phyloP scores from a whole-genome alignment of 805 yeast genomes.

The Lachancea lanzarotensis region DNA sequence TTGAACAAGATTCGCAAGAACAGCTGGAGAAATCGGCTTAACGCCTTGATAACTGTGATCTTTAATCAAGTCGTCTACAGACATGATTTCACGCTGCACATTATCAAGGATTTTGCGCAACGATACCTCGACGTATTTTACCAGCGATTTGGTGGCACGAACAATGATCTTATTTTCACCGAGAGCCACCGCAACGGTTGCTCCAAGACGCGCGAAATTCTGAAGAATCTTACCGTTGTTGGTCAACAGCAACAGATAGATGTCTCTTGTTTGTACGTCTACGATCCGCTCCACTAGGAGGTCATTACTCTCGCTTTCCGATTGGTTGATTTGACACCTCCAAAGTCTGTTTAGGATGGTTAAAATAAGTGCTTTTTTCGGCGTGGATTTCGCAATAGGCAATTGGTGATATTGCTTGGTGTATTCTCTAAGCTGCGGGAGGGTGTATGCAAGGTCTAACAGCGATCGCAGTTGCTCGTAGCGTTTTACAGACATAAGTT shows the following conservation, averaged over 20 bases:
- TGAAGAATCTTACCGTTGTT: conserved; percentile 30
- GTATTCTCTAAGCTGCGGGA: conserved; percentile 24
- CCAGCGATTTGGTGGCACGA: conserved; percentile 19
- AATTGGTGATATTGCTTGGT: conserved; percentile 12
- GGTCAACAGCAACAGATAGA: conserved; percentile 25
- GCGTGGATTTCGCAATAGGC: conserved; percentile 1
- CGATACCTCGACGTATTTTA: conserved; percentile 29
- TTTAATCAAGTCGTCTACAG: conserved; percentile 13
- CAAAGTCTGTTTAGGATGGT: conserved; percentile 7
- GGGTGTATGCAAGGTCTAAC: conserved; percentile 23
- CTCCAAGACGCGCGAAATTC: conserved; percentile 28
- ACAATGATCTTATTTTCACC: conserved; percentile 26
- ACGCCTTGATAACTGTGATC: conserved; percentile 12
- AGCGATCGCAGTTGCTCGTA: conserved; percentile 17
- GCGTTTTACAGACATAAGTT: conserved; percentile 17
- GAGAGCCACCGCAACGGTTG: conserved; percentile 22
- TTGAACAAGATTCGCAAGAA: conserved; percentile 18
- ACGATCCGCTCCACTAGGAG: conserved; percentile 21
- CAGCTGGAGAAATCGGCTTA: conserved; percentile 6
- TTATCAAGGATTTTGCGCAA: conserved; percentile 25
- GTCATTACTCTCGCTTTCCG: conserved; percentile 17
- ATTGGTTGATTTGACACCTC: conserved; percentile 11
- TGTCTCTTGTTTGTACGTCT: conserved; percentile 20
- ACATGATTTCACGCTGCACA: conserved; percentile 16
- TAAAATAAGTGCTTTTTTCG: conserved; percentile 9